Conservation (phyloP, 2,329 filamentous ascomycete genomes). For the Thielaviopsis populi region DNA sequence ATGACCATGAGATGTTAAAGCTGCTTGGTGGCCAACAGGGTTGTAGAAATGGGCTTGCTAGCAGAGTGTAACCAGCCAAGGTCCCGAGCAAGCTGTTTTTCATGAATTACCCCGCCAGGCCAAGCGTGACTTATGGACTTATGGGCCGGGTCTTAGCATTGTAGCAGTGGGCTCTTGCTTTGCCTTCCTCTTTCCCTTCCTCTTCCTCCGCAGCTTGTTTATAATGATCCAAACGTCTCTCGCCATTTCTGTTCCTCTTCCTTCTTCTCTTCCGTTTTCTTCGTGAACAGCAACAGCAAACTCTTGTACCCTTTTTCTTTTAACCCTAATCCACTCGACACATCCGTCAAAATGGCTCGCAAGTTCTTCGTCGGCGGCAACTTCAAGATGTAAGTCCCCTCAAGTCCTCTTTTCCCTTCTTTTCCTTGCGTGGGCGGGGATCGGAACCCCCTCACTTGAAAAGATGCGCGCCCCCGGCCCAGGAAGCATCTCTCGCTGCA, state of each 20-base stretch:
- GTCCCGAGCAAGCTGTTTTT: background rate
- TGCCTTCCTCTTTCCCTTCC: background rate
- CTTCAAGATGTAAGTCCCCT: conserved; percentile 80
- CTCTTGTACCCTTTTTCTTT: background rate
- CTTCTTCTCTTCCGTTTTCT: conserved; percentile 2
- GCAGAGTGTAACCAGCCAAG: background rate
- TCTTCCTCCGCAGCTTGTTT: background rate
- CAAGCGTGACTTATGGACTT: background rate
- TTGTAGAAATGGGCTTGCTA: background rate
- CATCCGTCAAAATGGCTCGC: conserved; percentile 61
- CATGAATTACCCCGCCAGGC: background rate
- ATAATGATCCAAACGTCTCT: background rate
- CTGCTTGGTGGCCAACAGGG: background rate
- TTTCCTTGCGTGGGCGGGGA: background rate
- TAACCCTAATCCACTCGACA: conserved; percentile 15
- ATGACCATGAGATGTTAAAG: background rate
- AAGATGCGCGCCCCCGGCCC: background rate
- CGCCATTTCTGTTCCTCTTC: background rate
- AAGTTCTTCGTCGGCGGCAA: conserved; percentile 97
- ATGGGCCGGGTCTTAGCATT: background rate
- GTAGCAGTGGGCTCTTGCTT: background rate
- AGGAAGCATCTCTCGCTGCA: conserved; percentile 17
- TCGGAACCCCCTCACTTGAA: conserved; percentile 10
- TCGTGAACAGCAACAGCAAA: background rate
- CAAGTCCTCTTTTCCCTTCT: conserved; percentile 10